A percentile compares a stretch with the other conserved stretches of the same genome.
These are phyloP conservation scores for Lathyrus sativus DNA, from an alignment of 306 rosid species.

Conservation along the genomic window DNA sequence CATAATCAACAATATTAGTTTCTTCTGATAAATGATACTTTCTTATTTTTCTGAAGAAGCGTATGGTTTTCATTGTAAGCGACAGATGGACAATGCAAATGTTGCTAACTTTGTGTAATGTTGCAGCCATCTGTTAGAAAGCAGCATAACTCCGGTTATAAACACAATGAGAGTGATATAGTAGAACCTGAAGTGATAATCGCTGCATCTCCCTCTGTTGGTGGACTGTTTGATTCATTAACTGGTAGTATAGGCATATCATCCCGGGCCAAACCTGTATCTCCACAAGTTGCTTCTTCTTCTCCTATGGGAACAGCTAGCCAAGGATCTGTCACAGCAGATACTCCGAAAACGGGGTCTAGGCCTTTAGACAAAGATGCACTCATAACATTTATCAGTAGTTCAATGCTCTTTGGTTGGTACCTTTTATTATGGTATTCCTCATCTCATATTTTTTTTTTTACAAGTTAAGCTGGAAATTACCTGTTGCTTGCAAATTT, in stretches of 20 bases:
- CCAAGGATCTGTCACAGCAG: constrained; percentile 62
- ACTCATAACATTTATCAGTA: constrained; percentile 77
- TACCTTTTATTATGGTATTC: constrained; percentile 72
- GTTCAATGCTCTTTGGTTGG: constrained; percentile 99
- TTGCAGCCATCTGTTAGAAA: no score
- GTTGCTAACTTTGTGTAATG: no score
- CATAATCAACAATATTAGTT: no score
- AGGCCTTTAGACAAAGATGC: constrained; percentile 86
- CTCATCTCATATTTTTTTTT: constrained; percentile 46
- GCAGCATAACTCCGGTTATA: no score
- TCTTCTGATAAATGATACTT: no score
- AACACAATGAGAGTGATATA: no score
- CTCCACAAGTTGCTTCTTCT: constrained; percentile 67
- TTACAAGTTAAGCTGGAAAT: constrained; percentile 38
- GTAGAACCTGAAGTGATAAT: no score
- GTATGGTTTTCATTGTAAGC: no score
- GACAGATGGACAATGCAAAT: no score
- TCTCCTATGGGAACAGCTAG: constrained; percentile 52
- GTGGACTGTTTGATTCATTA: no score
- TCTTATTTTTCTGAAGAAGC: no score
- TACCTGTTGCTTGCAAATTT: constrained; percentile 36
- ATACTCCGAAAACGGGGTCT: constrained; percentile 63
- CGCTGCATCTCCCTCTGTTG: no score
- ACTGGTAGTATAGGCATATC: constrained; percentile 92
- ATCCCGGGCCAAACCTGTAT: constrained; percentile 78